Percentiles rank a stretch among this genome's conserved stretches.
Conservation (phyloP, 139 green algal genomes). For the Haematococcus sp. region DNA sequence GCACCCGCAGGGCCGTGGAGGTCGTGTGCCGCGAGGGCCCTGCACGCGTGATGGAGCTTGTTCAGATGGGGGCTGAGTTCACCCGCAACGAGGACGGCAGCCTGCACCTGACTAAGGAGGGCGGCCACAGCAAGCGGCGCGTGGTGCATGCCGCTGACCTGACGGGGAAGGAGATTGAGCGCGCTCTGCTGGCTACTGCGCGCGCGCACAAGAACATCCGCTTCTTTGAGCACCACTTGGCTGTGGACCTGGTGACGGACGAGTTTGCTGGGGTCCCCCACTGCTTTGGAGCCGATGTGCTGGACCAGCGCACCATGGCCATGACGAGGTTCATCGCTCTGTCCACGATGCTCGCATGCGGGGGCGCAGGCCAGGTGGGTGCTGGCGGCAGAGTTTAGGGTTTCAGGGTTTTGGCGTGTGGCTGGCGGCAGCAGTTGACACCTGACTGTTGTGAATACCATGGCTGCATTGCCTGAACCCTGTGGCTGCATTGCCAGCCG, state of each 20-base stretch:
- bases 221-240: constrained; percentile 47
- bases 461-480: no score
- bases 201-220: constrained; percentile 73
- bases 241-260: constrained; percentile 62
- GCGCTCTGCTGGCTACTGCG: constrained; percentile 76
- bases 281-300: constrained; percentile 83
- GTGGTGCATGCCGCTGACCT: constrained; percentile 95
- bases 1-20: constrained; percentile 75
- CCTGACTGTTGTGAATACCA: no score
- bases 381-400: not conserved
- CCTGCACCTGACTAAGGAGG: constrained; percentile 94
- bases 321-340: constrained; percentile 64
- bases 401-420: no score
- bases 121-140: constrained; percentile 87
- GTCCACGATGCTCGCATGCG: constrained; percentile 87
- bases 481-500: no score
- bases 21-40: constrained; percentile 90
- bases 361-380: constrained; percentile 85
- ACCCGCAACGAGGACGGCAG: constrained; percentile 67
- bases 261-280: constrained; percentile 46
- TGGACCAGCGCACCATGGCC: constrained; percentile 50
- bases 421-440: no score
- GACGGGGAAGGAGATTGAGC: constrained; percentile 91
- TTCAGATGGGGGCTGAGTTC: constrained; percentile 87
- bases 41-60: constrained; percentile 85